Evolutionary conservation across 2,329 filamentous ascomycete species (phyloP).

Genomic region (Pseudogymnoascus sp.): DNA sequence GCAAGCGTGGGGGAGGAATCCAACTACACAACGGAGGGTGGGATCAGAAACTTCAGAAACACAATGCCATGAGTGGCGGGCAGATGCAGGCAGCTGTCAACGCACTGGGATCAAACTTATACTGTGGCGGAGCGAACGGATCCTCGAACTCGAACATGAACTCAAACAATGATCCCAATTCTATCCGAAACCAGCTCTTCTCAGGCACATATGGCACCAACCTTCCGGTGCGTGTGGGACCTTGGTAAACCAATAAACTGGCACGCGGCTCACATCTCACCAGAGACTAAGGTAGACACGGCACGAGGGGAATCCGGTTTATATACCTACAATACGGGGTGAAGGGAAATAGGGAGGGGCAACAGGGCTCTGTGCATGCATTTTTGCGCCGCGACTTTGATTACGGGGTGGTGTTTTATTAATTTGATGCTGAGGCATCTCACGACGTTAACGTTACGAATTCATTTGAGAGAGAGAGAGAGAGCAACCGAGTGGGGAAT

Average conservation of each 20-base stretch:
- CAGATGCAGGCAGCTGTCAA: constrained; percentile 74
- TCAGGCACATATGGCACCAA: constrained; percentile 51
- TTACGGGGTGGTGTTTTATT: background rate
- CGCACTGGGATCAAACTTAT: constrained; percentile 66
- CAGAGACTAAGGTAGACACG: background rate
- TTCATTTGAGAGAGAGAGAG: background rate
- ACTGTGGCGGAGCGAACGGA: constrained; percentile 61
- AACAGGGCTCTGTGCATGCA: background rate
- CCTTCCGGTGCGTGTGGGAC: constrained; percentile 53
- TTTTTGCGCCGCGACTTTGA: constrained; percentile 2
- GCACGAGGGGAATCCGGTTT: background rate
- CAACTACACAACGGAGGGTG: constrained; percentile 83
- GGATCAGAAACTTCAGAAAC: constrained; percentile 80
- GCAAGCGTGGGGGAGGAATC: constrained; percentile 86
- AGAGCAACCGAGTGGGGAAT: constrained; percentile 8
- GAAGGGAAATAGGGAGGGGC: background rate
- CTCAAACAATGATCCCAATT: constrained; percentile 41
- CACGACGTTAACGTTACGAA: constrained; percentile 9
- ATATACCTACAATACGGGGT: background rate
- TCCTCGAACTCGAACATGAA: constrained; percentile 17
- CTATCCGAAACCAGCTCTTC: constrained; percentile 57
- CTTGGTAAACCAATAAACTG: constrained; percentile 41
- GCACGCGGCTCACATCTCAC: background rate
- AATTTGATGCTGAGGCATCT: constrained; percentile 3
- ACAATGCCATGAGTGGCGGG: constrained; percentile 80